Conservation (phyloP, 352 stramenopile species). For the Elongisporangium undulatum region DNA sequence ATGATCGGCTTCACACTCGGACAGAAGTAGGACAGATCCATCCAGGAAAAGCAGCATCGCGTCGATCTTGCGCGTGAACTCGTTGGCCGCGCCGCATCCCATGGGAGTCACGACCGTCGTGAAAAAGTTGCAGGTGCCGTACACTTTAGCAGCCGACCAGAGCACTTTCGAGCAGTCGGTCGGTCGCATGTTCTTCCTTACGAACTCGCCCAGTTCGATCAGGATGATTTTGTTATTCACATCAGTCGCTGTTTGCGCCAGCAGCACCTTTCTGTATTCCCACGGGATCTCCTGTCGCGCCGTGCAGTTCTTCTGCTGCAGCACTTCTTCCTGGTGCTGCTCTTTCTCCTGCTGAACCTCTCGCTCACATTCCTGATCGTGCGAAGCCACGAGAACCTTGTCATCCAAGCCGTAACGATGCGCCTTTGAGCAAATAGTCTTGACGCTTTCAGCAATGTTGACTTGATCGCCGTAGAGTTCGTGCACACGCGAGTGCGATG, state of each 20-base stretch:
- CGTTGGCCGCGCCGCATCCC: constrained; percentile 5
- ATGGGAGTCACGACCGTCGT: constrained; percentile 5
- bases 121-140: constrained; percentile 49
- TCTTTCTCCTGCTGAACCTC: constrained; percentile 48
- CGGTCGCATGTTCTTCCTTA: not conserved
- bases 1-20: constrained; percentile 30
- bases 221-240: not conserved
- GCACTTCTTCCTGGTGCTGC: constrained; percentile 15
- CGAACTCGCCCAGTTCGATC: not conserved
- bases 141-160: constrained; percentile 11
- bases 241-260: constrained; percentile 2
- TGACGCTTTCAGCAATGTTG: not conserved
- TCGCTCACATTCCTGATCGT: constrained; percentile 49
- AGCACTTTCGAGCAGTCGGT: not conserved
- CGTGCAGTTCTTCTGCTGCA: not conserved
- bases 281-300: constrained; percentile 17
- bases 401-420: constrained; percentile 31
- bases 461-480: not conserved
- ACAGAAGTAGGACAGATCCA: constrained; percentile 30
- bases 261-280: constrained; percentile 12
- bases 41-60: constrained; percentile 37
- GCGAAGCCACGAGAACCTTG: constrained; percentile 29
- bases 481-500: not conserved
- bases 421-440: not conserved
- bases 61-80: constrained; percentile 29